Base-by-base conservation (phyloP, 768 basidiomycete species). In the Pulveroboletus sp. region DNA sequence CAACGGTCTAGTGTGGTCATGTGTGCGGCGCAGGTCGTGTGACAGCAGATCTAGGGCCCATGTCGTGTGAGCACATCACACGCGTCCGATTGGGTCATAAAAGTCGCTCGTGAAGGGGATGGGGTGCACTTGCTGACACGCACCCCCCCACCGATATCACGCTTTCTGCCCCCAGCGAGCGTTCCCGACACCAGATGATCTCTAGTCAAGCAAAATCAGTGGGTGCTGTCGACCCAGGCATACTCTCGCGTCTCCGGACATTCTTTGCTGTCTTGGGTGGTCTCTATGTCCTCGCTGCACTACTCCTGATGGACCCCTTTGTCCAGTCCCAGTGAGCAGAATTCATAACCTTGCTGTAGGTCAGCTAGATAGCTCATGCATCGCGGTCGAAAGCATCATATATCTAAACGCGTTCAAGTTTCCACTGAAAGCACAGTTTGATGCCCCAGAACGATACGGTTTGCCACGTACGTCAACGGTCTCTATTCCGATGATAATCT, bases 391-490 rank as follows among this genome's bases (percentile, higher is more conserved):
- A 81, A 67, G 82, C 37, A 51, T 73, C 8, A 46, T 84, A 39
- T 95, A 85, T 65, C 68, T 90, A 55, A 83, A 96, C 60, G 75
- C 76, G 12, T 42, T 92, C 39, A 78, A 69, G 49, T 57, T 83
- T 21, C 91, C 93, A 6, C 71, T 78, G 48, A 77, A 74, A 51
- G 79, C 83, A 0, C 73, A 82, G 27, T 92, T 79, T 57, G 74
- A 81, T 47, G 58, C 69, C 7, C 93, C 93, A 1, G 89, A 90
- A 63, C 76, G 69, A 55, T 90, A 90, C 63, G 88, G 89, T 1
- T 72, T 95, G 47, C 83, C 93, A 28, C 90, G 89, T 92, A 64
- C 58, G 81, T 71, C 24, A 5, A 30, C 5, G 15, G 24, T 40
- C 42, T 46, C 32, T 12, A n/a, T 9, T 36, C n/a, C 4, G 1